Evolutionary conservation across 2,329 filamentous ascomycete genomes (phyloP).

Genomic region (Periconia digitata): DNA sequence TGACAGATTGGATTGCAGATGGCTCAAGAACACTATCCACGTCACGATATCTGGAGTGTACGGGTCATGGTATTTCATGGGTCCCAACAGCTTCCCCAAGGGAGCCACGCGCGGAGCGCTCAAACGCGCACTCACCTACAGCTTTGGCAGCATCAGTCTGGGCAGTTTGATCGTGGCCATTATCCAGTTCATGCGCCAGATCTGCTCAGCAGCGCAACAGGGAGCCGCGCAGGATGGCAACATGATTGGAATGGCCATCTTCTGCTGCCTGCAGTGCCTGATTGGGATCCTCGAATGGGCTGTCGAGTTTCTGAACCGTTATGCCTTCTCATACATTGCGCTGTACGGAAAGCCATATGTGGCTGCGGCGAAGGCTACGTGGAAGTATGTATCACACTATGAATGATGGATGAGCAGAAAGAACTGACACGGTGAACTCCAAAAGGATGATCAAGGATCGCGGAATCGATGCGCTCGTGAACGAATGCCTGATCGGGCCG

Average conservation of each 20-base stretch:
- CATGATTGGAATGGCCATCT: conserved; percentile 64
- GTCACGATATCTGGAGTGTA: conserved; percentile 86
- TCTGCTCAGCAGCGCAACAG: conserved; percentile 76
- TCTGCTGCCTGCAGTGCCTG: conserved; percentile 76
- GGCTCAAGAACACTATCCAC: conserved; percentile 91
- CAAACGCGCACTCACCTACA: conserved; percentile 80
- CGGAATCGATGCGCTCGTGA: conserved; percentile 85
- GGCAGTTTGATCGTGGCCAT: conserved; percentile 85
- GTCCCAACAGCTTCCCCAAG: conserved; percentile 67
- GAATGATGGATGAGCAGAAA: not conserved
- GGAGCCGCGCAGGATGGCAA: conserved; percentile 68
- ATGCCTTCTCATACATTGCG: conserved; percentile 90
- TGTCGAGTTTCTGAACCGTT: conserved; percentile 85
- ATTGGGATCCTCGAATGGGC: conserved; percentile 81
- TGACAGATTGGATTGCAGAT: conserved; percentile 43
- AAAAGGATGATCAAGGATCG: conserved; percentile 80
- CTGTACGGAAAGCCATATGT: conserved; percentile 90
- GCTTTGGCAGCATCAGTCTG: conserved; percentile 86
- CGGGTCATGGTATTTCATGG: conserved; percentile 88
- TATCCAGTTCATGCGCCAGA: conserved; percentile 80
- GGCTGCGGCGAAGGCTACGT: conserved; percentile 83
- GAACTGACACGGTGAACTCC: conserved; percentile 13
- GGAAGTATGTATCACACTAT: conserved; percentile 62
- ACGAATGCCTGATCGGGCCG: conserved; percentile 73
- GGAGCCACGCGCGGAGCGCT: conserved; percentile 82